These are phyloP conservation scores for Ceriops tagal DNA, from an alignment of 345 rosid species.

Conservation along the genomic window DNA sequence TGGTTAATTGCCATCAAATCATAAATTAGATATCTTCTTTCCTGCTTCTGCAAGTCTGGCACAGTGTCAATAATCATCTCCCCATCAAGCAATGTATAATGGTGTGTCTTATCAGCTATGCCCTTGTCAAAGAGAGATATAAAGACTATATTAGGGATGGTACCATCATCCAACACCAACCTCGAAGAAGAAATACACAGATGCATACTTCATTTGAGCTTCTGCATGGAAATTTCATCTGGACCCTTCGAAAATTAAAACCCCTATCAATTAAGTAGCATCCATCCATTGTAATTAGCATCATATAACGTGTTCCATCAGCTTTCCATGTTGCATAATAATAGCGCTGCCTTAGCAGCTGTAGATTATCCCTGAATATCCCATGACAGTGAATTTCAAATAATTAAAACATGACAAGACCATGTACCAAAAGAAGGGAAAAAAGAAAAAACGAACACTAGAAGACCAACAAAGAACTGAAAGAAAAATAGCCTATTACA, in stretches of 20 bases:
- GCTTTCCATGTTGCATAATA: constrained; percentile 99
- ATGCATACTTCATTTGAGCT: constrained; percentile 53
- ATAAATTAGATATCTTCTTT: constrained; percentile 92
- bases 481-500: too few species aligned
- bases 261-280: constrained; percentile 82
- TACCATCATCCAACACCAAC: neutral
- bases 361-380: constrained; percentile 67
- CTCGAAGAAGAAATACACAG: neutral
- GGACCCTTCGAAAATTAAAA: constrained; percentile 80
- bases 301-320: constrained; percentile 94
- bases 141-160: constrained; percentile 8
- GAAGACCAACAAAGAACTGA: too few species aligned
- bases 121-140: constrained; percentile 45
- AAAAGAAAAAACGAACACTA: neutral
- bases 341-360: constrained; percentile 74
- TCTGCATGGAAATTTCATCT: constrained; percentile 87
- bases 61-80: constrained; percentile 89
- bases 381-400: constrained; percentile 1
- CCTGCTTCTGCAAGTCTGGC: constrained; percentile 78
- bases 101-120: constrained; percentile 65
- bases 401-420: neutral
- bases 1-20: constrained; percentile 81
- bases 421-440: neutral
- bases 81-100: constrained; percentile 83
- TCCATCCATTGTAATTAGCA: constrained; percentile 82